Evolutionary conservation across 306 rosid species (phyloP).

Genomic region (peach (Prunus persica)): Prunus_persica_NCBIv2 NC_034015.1:16227001-16227500

Average conservation of each 20-base stretch:
- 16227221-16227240: background rate
- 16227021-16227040: background rate
- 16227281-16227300: conserved; percentile 5
- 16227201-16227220: conserved; percentile 1
- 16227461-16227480: too few species aligned
- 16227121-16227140: background rate
- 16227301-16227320: conserved; percentile 1
- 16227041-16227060: background rate
- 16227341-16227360: conserved; percentile 9
- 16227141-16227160: background rate
- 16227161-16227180: background rate
- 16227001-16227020: background rate
- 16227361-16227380: too few species aligned
- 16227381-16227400: background rate
- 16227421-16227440: too few species aligned
- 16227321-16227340: background rate
- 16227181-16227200: background rate
- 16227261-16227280: background rate
- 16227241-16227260: conserved; percentile 4
- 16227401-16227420: background rate
- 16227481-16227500: too few species aligned
- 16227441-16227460: too few species aligned
- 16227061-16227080: background rate
- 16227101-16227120: background rate
- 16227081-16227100: background rate